Conservation (phyloP, 768 basidiomycete species). For the Galerina marginata region DNA sequence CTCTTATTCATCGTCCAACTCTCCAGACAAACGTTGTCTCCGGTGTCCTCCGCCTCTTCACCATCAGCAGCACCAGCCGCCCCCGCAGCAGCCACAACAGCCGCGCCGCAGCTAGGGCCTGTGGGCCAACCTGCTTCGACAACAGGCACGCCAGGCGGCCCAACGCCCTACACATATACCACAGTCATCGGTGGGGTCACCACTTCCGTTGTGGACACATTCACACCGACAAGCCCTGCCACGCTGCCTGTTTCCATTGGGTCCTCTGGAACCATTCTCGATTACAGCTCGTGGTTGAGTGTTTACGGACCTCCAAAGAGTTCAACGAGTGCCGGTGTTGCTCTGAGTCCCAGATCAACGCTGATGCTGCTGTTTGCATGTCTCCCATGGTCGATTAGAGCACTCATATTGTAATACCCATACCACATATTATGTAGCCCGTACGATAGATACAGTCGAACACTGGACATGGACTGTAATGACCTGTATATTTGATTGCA, state of each 20-base stretch:
- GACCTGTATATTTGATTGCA: not conserved
- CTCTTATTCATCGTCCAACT: not conserved
- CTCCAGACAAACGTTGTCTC: conserved; percentile 29
- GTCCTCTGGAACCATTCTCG: conserved; percentile 39
- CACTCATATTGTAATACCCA: not conserved
- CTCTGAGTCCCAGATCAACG: not conserved
- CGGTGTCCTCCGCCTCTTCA: conserved; percentile 27
- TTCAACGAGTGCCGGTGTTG: not conserved
- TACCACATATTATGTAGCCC: not conserved
- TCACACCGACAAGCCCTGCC: conserved; percentile 45
- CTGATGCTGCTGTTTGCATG: not conserved
- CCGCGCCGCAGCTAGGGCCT: conserved; percentile 49
- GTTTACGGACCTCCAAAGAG: conserved; percentile 32
- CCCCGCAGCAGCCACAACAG: conserved; percentile 19
- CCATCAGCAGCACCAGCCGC: conserved; percentile 27
- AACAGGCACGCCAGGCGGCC: conserved; percentile 45
- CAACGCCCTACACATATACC: conserved; percentile 56
- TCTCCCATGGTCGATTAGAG: not conserved
- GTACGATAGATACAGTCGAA: no score
- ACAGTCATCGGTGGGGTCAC: conserved; percentile 48
- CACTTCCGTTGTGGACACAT: conserved; percentile 37
- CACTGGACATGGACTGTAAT: no score
- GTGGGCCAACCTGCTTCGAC: conserved; percentile 58
- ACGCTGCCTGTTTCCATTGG: conserved; percentile 29
- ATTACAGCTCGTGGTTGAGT: conserved; percentile 37